Evolutionary conservation across 768 basidiomycete species (phyloP).

Genomic region (Tylopilus felleus): DNA sequence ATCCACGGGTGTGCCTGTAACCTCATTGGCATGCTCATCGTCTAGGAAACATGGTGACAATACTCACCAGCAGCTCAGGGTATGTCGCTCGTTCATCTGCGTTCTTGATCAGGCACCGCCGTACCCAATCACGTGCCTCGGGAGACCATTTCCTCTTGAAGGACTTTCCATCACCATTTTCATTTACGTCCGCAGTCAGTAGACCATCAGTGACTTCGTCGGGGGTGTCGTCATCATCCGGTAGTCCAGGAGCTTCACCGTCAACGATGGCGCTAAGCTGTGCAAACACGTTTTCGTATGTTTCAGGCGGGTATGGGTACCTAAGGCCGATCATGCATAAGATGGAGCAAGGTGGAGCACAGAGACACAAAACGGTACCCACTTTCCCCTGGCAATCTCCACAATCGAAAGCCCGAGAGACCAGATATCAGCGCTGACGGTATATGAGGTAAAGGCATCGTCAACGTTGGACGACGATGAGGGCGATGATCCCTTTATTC

Average conservation of each 20-base stretch:
- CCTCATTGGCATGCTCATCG: not conserved
- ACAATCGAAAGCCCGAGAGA: slow-evolving; percentile 92
- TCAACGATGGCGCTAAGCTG: slow-evolving; percentile 96
- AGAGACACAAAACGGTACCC: slow-evolving; percentile 8
- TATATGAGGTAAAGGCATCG: slow-evolving; percentile 57
- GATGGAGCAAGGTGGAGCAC: not conserved
- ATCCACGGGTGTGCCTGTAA: slow-evolving; percentile 77
- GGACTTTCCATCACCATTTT: slow-evolving; percentile 14
- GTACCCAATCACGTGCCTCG: slow-evolving; percentile 79
- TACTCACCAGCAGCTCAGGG: slow-evolving; percentile 68
- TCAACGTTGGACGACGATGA: slow-evolving; percentile 30
- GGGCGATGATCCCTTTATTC: slow-evolving; percentile 87
- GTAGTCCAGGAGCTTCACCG: slow-evolving; percentile 86
- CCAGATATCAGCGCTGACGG: slow-evolving; percentile 97
- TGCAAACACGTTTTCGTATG: slow-evolving; percentile 95
- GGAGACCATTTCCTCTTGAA: slow-evolving; percentile 27
- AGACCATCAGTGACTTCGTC: slow-evolving; percentile 13
- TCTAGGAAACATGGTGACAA: not conserved
- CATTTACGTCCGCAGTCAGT: slow-evolving; percentile 6
- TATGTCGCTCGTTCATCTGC: slow-evolving; percentile 81
- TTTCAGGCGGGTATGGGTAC: slow-evolving; percentile 98
- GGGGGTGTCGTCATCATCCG: slow-evolving; percentile 44
- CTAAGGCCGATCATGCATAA: slow-evolving; percentile 12
- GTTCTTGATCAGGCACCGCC: slow-evolving; percentile 75
- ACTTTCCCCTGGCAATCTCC: slow-evolving; percentile 79